Evolutionary conservation across 2,329 filamentous ascomycete species (phyloP).

Genomic region (Thelonectria discophora): DNA sequence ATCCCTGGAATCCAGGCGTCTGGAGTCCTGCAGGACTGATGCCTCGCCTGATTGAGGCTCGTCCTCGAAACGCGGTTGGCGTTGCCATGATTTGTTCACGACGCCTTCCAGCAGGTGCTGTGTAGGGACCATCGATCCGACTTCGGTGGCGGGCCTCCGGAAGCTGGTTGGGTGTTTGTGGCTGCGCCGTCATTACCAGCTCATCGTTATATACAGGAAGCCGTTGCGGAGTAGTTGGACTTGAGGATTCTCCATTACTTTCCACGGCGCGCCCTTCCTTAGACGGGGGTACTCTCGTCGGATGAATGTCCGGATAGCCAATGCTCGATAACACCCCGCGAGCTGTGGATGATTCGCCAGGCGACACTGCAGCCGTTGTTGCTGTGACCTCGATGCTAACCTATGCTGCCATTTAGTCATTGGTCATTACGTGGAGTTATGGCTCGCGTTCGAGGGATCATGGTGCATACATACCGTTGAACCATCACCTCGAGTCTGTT

Average conservation of each 20-base stretch:
- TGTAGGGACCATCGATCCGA: slow-evolving; percentile 34
- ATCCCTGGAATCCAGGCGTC: slow-evolving; percentile 55
- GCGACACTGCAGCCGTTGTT: neutral
- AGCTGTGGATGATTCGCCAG: neutral
- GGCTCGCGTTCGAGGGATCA: neutral
- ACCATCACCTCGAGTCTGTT: neutral
- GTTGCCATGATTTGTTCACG: slow-evolving; percentile 14
- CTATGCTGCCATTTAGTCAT: neutral
- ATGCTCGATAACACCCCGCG: neutral
- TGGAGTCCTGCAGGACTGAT: slow-evolving; percentile 51
- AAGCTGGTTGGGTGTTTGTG: slow-evolving; percentile 37
- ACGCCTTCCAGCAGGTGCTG: slow-evolving; percentile 30
- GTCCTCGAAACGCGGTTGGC: slow-evolving; percentile 7
- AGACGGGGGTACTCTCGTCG: neutral
- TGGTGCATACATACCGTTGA: neutral
- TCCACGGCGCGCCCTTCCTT: neutral
- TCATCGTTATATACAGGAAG: slow-evolving; percentile 37
- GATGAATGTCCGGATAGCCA: neutral
- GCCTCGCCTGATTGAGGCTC: slow-evolving; percentile 37
- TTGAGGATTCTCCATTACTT: neutral
- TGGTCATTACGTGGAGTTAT: neutral
- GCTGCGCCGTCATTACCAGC: slow-evolving; percentile 28
- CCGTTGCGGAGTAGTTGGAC: slow-evolving; percentile 1
- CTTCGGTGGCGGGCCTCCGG: slow-evolving; percentile 40
- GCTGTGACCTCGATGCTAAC: neutral